These are phyloP conservation scores for Xylaria venustula DNA, from an alignment of 495 filamentous ascomycete genomes.

Conservation along the genomic window DNA sequence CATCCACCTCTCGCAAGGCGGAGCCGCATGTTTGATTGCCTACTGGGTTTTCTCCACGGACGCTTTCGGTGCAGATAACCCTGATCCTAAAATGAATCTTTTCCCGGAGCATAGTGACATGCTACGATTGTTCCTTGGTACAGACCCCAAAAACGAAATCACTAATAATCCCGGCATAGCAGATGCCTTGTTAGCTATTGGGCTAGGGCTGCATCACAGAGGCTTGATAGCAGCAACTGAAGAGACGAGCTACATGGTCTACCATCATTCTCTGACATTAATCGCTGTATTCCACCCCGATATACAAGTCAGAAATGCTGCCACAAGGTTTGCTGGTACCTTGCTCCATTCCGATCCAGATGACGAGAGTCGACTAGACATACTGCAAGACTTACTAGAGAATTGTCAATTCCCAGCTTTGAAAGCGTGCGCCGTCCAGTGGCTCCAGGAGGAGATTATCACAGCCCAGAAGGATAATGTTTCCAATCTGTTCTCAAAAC, in stretches of 20 bases:
- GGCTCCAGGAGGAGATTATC: conserved; percentile 84
- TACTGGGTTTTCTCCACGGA: conserved; percentile 53
- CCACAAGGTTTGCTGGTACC: conserved; percentile 69
- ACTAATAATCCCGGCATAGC: conserved; percentile 35
- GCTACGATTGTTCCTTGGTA: conserved; percentile 59
- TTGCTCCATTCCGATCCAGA: conserved; percentile 77
- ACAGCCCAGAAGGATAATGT: conserved; percentile 31
- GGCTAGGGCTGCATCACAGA: conserved; percentile 48
- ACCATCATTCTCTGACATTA: conserved; percentile 62
- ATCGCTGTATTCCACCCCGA: conserved; percentile 67
- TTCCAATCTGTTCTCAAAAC: conserved; percentile 58
- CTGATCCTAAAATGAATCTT: conserved; percentile 48
- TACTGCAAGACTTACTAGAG: conserved; percentile 78
- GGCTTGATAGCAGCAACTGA: conserved; percentile 25
- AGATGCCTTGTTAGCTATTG: conserved; percentile 51
- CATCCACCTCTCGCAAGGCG: conserved; percentile 72
- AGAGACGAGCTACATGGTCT: conserved; percentile 46
- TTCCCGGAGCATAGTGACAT: conserved; percentile 65
- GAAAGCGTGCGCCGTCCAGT: conserved; percentile 77
- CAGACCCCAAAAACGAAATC: conserved; percentile 39
- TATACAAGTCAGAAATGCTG: conserved; percentile 65
- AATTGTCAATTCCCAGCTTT: conserved; percentile 74
- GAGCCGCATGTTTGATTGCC: conserved; percentile 63
- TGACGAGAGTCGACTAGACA: conserved; percentile 64
- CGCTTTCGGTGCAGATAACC: conserved; percentile 49